These are phyloP conservation scores for Roridomyces roridus DNA, from an alignment of 768 basidiomycete species.

Conservation along the genomic window DNA sequence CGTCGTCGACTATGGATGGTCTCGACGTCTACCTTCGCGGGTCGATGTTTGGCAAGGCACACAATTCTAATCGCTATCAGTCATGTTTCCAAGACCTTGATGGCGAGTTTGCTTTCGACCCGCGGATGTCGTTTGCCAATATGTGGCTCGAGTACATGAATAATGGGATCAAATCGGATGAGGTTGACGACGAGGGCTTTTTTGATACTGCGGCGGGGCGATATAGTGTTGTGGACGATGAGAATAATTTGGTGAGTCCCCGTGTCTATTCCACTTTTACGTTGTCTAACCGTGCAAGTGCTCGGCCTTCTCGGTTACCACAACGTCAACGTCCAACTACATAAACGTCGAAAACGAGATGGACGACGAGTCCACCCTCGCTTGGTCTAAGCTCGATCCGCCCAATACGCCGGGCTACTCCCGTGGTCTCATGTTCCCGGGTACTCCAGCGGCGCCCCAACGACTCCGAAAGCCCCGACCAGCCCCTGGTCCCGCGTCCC, in stretches of 20 bases:
- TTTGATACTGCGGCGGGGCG: conserved; percentile 16
- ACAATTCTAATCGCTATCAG: conserved; percentile 32
- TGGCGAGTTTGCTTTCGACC: conserved; percentile 21
- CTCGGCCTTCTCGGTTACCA: conserved; percentile 18
- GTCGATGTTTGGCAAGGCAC: conserved; percentile 33
- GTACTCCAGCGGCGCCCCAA: background rate
- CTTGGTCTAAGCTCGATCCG: conserved; percentile 22
- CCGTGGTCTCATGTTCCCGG: conserved; percentile 15
- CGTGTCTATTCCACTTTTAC: background rate
- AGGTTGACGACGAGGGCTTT: conserved; percentile 24
- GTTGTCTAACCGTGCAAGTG: background rate
- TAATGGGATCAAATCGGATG: background rate
- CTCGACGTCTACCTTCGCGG: conserved; percentile 43
- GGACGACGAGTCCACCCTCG: conserved; percentile 5
- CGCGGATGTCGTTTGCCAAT: conserved; percentile 17
- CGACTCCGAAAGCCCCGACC: conserved; percentile 19
- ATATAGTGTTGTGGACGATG: conserved; percentile 1
- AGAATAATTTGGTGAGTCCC: conserved; percentile 10
- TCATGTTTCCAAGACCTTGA: conserved; percentile 31
- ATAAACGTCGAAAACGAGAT: conserved; percentile 17
- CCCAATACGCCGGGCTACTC: conserved; percentile 22
- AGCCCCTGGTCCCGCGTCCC: conserved; percentile 8
- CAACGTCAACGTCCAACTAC: conserved; percentile 20
- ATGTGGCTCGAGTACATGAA: conserved; percentile 8
- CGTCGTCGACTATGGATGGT: conserved; percentile 45